Evolutionary conservation across 371 early-diverging fungal genomes (phyloP).

Genomic region (Phascolomyces articulosus): DNA sequence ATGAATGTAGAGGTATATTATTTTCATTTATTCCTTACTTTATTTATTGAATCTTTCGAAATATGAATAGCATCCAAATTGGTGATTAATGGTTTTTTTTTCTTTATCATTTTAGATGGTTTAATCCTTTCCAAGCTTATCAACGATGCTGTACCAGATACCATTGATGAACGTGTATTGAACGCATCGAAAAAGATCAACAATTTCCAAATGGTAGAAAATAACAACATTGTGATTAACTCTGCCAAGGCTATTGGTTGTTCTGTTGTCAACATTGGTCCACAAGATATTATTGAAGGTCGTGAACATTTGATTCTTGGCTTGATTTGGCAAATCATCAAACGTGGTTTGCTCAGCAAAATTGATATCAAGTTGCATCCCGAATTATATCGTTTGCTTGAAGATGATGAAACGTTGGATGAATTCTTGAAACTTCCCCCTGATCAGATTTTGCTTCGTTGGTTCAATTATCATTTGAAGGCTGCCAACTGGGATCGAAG

Average conservation of each 20-base stretch:
- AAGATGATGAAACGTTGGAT: constrained; percentile 90
- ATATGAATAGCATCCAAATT: no score
- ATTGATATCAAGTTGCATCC: constrained; percentile 97
- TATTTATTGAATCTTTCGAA: no score
- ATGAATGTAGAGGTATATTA: constrained; percentile 78
- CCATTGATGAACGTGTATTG: constrained; percentile 97
- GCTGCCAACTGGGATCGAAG: constrained; percentile 86
- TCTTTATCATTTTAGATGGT: constrained; percentile 66
- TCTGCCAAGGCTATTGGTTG: constrained; percentile 98
- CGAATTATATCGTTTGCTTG: constrained; percentile 92
- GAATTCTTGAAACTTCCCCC: constrained; percentile 90
- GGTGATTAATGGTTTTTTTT: neutral
- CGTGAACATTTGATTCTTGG: constrained; percentile 94
- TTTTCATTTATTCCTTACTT: no score
- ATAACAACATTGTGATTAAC: constrained; percentile 96
- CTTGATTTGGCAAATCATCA: constrained; percentile 98
- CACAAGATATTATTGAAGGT: constrained; percentile 93
- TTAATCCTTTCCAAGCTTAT: constrained; percentile 95
- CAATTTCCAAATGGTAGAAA: constrained; percentile 96
- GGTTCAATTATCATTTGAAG: constrained; percentile 98
- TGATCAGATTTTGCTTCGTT: constrained; percentile 93
- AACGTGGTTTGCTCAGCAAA: constrained; percentile 92
- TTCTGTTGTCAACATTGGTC: constrained; percentile 94
- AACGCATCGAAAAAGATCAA: constrained; percentile 82
- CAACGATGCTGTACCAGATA: constrained; percentile 94